A percentile compares a stretch with the other conserved stretches of the same genome.
Evolutionary conservation across 257 asterid species (phyloP).

Genomic region (Solanum sitiens): DNA sequence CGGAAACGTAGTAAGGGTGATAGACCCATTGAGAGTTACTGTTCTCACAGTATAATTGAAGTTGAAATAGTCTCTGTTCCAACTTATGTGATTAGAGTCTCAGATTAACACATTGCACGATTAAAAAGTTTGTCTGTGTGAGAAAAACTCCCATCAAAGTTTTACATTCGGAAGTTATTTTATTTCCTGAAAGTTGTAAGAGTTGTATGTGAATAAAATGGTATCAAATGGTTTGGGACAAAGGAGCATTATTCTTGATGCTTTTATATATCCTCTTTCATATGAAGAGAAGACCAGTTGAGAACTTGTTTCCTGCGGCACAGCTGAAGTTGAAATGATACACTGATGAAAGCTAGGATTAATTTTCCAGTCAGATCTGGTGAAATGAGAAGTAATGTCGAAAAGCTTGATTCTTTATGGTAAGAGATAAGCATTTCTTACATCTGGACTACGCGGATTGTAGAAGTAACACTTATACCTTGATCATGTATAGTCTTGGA

Average conservation of each 20-base stretch:
- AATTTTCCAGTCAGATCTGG: background rate
- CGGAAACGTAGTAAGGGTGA: background rate
- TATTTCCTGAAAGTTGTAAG: background rate
- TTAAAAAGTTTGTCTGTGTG: background rate
- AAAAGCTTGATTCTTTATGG: background rate
- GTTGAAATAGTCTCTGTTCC: background rate
- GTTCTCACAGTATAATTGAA: background rate
- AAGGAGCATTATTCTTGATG: background rate
- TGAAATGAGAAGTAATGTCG: background rate
- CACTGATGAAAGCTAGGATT: background rate
- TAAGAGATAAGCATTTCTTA: background rate
- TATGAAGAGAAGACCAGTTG: background rate
- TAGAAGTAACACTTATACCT: background rate
- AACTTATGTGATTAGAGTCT: background rate
- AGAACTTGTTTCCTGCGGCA: background rate
- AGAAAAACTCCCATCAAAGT: background rate
- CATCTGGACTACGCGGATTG: background rate
- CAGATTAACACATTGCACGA: background rate
- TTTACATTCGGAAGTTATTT: background rate
- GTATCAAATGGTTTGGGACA: background rate
- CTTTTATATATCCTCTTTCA: background rate
- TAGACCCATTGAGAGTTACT: background rate
- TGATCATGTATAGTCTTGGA: background rate
- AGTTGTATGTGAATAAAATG: background rate
- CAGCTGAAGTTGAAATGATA: background rate